These are phyloP conservation scores for Plasmodium berghei DNA, from an alignment of 169 alveolate species.

Conservation along the genomic window DNA sequence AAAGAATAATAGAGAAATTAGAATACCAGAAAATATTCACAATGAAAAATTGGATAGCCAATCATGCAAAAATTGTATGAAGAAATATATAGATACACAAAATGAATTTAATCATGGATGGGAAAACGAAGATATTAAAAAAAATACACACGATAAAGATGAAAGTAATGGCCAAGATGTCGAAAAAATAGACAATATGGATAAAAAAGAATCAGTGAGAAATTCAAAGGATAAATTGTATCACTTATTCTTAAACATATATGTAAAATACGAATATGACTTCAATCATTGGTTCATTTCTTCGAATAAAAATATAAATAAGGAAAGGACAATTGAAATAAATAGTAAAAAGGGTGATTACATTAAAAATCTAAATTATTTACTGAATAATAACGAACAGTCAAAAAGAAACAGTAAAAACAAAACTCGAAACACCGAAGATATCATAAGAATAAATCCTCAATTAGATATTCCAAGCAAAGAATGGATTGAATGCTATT, in stretches of 20 bases:
- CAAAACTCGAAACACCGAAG: not conserved
- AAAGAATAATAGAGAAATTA: not conserved
- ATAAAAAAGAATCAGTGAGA: too few relatives aligned
- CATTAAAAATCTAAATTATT: not conserved
- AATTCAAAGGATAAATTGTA: conserved; percentile 18
- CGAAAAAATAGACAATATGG: not conserved
- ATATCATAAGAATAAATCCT: not conserved
- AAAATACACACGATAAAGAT: not conserved
- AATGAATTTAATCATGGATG: not conserved
- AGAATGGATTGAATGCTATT: conserved; percentile 17
- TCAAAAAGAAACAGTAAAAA: not conserved
- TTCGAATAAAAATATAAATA: not conserved
- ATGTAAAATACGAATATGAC: conserved; percentile 70
- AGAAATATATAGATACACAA: not conserved
- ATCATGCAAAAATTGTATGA: not conserved
- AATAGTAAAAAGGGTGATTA: not conserved
- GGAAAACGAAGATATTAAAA: not conserved
- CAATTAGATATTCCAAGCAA: not conserved
- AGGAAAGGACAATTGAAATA: not conserved
- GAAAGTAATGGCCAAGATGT: too few relatives aligned
- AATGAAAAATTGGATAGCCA: not conserved
- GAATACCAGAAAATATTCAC: too few relatives aligned
- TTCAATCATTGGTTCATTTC: conserved; percentile 47
- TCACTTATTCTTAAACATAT: conserved; percentile 66
- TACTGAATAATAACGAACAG: not conserved